Evolutionary conservation across 2,329 filamentous ascomycete species (phyloP).

Genomic region (Eutypella sp.): DNA sequence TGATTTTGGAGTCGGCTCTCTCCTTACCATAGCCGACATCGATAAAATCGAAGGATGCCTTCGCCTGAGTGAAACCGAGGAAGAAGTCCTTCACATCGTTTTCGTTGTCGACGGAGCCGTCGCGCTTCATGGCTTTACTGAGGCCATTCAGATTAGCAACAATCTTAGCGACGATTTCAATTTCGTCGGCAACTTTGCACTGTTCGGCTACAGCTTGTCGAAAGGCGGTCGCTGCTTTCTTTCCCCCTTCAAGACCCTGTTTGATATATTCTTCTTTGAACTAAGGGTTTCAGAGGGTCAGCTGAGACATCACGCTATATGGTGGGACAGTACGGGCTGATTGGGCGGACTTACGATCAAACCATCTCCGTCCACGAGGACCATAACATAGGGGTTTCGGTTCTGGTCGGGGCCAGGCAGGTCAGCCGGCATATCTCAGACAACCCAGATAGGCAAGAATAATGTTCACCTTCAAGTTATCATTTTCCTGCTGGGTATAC

Average conservation of each 20-base stretch:
- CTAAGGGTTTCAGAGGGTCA: slow-evolving; percentile 30
- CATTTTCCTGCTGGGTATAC: slow-evolving; percentile 33
- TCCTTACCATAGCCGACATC: slow-evolving; percentile 58
- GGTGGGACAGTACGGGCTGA: slow-evolving; percentile 5
- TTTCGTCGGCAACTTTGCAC: slow-evolving; percentile 39
- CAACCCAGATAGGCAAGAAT: not conserved
- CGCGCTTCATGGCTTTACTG: slow-evolving; percentile 42
- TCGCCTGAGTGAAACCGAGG: slow-evolving; percentile 54
- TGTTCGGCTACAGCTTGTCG: slow-evolving; percentile 42
- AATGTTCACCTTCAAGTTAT: slow-evolving; percentile 40
- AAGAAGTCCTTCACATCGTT: slow-evolving; percentile 52
- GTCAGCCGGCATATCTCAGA: slow-evolving; percentile 11
- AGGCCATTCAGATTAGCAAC: slow-evolving; percentile 51
- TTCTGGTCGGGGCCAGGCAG: slow-evolving; percentile 34
- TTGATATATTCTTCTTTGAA: slow-evolving; percentile 52
- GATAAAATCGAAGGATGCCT: slow-evolving; percentile 58
- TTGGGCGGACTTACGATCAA: slow-evolving; percentile 43
- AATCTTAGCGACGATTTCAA: slow-evolving; percentile 53
- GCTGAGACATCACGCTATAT: slow-evolving; percentile 9
- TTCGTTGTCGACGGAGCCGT: slow-evolving; percentile 40
- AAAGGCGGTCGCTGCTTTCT: slow-evolving; percentile 45
- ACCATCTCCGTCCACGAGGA: slow-evolving; percentile 60
- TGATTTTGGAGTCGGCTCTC: slow-evolving; percentile 55
- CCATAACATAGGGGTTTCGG: slow-evolving; percentile 54
- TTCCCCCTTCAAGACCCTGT: slow-evolving; percentile 52